Base-by-base conservation (phyloP, 2,329 filamentous ascomycete species). In the Colletotrichum lindemuthianum region DNA sequence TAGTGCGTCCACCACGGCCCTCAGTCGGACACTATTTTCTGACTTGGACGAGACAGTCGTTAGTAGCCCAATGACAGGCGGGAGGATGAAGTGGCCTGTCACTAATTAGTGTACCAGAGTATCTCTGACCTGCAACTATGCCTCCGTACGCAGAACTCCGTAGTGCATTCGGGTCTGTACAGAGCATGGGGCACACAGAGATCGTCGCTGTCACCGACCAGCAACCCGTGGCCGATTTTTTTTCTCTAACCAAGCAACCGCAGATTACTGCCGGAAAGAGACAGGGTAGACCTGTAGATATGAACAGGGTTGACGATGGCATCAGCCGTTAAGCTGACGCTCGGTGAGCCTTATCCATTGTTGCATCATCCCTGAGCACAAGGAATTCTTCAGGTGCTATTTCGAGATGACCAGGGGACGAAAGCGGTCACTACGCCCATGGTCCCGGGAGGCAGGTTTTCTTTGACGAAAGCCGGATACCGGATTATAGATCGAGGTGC, bases 241-340 rank as follows among this genome's bases (percentile, higher is more conserved):
- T 36, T 49, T 36, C 47, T 61, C 51, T 43, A 55, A 61, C 61
- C 58, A 55, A 61, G 61, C 61, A 61, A 61, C 61, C 61, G 41
- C 40, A 52, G n/a, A 65, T 65, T 65, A 36, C 44, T 40, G 47
- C 24, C 60, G 36, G 48, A 54, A 47, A 11, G n/a, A 59, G 49
- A 63, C 63, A 66, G 63, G 63, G 63, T 47, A 43, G 15, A 24
- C 53, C 32, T 8, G 40, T 9, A 36, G 11, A 64, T 66, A 64
- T 40, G 36, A 37, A 66, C 63, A 66, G 63, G 63, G 59, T 59
- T 58, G 52, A 64, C 44, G 63, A 66, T 57, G 33, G 53, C 59
- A 45, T 59, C 61, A 40, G 43, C 48, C 34, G 39, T 65, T 52
- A 53, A 58, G 59, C 52, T 12, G 24, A 24, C 24, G 24, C 24